Evolutionary conservation across 1,284 basidiomycete species (phyloP).

Genomic region (Phellopilus nigrolimitatus): DNA sequence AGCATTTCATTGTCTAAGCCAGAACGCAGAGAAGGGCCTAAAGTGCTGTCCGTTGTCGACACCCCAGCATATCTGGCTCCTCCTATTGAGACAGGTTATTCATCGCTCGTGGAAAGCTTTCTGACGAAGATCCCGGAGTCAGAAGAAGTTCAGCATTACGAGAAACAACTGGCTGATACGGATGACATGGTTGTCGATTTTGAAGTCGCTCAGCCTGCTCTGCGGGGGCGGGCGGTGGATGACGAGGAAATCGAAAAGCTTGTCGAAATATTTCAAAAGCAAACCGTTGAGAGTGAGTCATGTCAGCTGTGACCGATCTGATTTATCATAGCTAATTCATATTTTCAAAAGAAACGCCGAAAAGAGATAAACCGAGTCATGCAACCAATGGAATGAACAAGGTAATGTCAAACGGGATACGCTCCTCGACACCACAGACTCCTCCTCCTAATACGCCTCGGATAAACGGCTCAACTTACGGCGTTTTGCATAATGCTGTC

Average conservation of each 20-base stretch:
- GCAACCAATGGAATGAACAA: slow-evolving; percentile 21
- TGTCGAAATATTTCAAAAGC: slow-evolving; percentile 45
- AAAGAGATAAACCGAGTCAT: slow-evolving; percentile 27
- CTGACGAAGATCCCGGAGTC: slow-evolving; percentile 36
- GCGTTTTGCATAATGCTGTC: not conserved
- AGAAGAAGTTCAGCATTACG: slow-evolving; percentile 33
- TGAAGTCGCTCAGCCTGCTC: slow-evolving; percentile 13
- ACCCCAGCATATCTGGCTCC: slow-evolving; percentile 79
- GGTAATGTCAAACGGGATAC: slow-evolving; percentile 23
- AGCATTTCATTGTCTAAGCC: slow-evolving; percentile 7
- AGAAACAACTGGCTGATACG: slow-evolving; percentile 31
- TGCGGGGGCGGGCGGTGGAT: slow-evolving; percentile 35
- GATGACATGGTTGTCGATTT: slow-evolving; percentile 25
- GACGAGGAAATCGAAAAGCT: slow-evolving; percentile 45
- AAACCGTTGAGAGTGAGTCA: slow-evolving; percentile 40
- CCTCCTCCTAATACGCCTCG: slow-evolving; percentile 1
- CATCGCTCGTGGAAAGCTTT: slow-evolving; percentile 65
- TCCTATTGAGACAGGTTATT: slow-evolving; percentile 71
- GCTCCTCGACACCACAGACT: slow-evolving; percentile 4
- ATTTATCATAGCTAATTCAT: not conserved
- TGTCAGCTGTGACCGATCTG: slow-evolving; percentile 5
- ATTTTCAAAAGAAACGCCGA: slow-evolving; percentile 14
- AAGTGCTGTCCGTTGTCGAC: slow-evolving; percentile 54
- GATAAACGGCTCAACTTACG: not conserved
- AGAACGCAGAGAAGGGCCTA: slow-evolving; percentile 32